Evolutionary conservation across 208 protist species (phyloP).

Genomic region (Crithidia bombi): DNA sequence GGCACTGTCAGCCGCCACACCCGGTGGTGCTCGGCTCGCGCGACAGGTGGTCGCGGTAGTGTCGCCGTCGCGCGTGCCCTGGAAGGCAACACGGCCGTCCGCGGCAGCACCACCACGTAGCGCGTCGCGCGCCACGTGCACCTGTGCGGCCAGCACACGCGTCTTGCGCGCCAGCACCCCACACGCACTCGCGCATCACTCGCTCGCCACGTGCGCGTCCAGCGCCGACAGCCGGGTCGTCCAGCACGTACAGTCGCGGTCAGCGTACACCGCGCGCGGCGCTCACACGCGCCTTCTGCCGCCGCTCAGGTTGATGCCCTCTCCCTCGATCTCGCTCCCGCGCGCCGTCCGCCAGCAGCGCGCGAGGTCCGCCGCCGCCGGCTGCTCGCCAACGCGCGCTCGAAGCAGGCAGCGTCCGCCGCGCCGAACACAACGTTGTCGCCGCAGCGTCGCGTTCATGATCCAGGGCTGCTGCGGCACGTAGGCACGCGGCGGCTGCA

Average conservation of each 20-base stretch:
- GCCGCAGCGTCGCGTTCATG: conserved; percentile 89
- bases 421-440: conserved; percentile 91
- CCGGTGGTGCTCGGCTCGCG: conserved; percentile 37
- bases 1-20: conserved; percentile 20
- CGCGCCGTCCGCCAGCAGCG: conserved; percentile 70
- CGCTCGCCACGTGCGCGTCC: conserved; percentile 79
- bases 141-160: conserved; percentile 92
- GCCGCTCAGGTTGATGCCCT: conserved; percentile 76
- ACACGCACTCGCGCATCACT: conserved; percentile 59
- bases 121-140: conserved; percentile 75
- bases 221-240: conserved; percentile 93
- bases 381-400: conserved; percentile 57
- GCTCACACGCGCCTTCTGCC: conserved; percentile 85
- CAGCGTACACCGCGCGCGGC: conserved; percentile 85
- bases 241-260: conserved; percentile 87
- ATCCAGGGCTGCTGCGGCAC: conserved; percentile 92
- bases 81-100: conserved; percentile 55
- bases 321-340: conserved; percentile 87
- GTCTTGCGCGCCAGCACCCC: conserved; percentile 73
- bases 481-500: conserved; percentile 69
- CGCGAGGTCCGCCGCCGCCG: conserved; percentile 71
- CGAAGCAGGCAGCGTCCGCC: conserved; percentile 55
- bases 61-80: conserved; percentile 39
- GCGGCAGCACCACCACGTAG: conserved; percentile 77
- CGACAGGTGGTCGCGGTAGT: conserved; percentile 45